Evolutionary conservation across 2,329 filamentous ascomycete species (phyloP), one percentile per base, ranked within the genome.

Genomic region (Penicillium sp.): DNA sequence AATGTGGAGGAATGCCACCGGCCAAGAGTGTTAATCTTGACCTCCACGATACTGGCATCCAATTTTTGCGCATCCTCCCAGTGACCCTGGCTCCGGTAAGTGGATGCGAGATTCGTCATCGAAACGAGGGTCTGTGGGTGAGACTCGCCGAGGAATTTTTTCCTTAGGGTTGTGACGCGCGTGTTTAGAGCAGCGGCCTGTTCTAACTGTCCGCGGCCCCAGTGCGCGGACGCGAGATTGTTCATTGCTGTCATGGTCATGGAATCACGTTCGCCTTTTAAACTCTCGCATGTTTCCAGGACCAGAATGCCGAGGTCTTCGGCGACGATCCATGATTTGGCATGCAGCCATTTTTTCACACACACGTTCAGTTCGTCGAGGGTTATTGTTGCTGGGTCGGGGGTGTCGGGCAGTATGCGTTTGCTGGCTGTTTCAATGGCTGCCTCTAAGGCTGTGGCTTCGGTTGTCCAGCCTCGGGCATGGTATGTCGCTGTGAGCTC

Each of bases 61-160:
- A 60, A 50, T 14, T 40, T 24, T 2, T 36, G 47, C 6, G 58
- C 58, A 18, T 60, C 51, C 1, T 29, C 18, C 47, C 50, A 52
- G 21, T 38, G 47, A 1, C 58, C 58, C 34, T 59, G 56, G 9
- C 50, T 27, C 16, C 58, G 53, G 49, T 57, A 59, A 0, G 50
- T 52, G 14, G 56, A 54, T 27, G 58, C 58, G 10, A 60, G 43
- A 48, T 59, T 60, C 7, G 56, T 50, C 58, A 60, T 60, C 7
- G 58, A 60, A 36, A 39, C 22, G 38, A 60, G 39, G 5, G 58
- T 60, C 21, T 59, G 51, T 6, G 55, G 51, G 43, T 59, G 40
- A 4, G n/a, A 14, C 29, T 59, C 55, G 14, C 57, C 57, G 1
- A 57, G 49, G 42, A 40, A 22, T 9, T 43, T 36, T 38, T 46